These are phyloP conservation scores for Aspergillus latus DNA, from an alignment of 2,329 filamentous ascomycete species.

Conservation along the genomic window DNA sequence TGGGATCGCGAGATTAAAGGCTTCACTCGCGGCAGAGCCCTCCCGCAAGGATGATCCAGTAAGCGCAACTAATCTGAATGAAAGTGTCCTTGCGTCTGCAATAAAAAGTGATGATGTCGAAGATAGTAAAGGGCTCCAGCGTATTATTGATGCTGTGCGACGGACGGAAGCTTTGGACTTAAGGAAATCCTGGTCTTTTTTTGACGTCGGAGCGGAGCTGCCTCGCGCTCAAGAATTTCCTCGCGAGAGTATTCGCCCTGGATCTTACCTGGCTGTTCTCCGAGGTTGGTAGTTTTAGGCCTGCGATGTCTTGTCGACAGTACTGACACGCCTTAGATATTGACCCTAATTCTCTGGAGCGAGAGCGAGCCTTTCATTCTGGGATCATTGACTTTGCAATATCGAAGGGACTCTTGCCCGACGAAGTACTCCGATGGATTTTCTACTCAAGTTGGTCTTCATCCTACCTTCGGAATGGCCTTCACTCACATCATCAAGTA, in stretches of 20 bases:
- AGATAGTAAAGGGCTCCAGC: slow-evolving; percentile 45
- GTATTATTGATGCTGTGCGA: slow-evolving; percentile 57
- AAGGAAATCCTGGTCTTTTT: slow-evolving; percentile 60
- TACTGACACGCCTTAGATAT: slow-evolving; percentile 41
- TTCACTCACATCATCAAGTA: slow-evolving; percentile 33
- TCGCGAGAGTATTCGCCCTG: slow-evolving; percentile 28
- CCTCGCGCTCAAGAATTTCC: slow-evolving; percentile 37
- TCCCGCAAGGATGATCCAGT: neutral
- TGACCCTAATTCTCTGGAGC: slow-evolving; percentile 32
- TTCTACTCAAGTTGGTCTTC: slow-evolving; percentile 34
- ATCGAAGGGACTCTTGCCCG: slow-evolving; percentile 52
- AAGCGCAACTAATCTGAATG: slow-evolving; percentile 29
- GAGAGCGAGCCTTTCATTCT: slow-evolving; percentile 61
- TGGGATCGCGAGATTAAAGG: slow-evolving; percentile 44
- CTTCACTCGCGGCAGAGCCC: slow-evolving; percentile 18
- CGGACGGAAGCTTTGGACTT: slow-evolving; percentile 60
- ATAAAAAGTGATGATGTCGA: slow-evolving; percentile 45
- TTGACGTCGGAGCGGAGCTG: slow-evolving; percentile 36
- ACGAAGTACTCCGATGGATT: slow-evolving; percentile 68
- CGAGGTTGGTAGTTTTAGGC: slow-evolving; percentile 29
- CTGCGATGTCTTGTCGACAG: neutral
- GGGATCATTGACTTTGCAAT: slow-evolving; percentile 61
- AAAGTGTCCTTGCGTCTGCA: slow-evolving; percentile 44
- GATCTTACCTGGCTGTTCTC: slow-evolving; percentile 33
- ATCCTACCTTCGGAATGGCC: neutral